These are phyloP conservation scores for Ogataea nitratoaversa DNA, from an alignment of 805 yeast species.

Conservation along the genomic window DNA sequence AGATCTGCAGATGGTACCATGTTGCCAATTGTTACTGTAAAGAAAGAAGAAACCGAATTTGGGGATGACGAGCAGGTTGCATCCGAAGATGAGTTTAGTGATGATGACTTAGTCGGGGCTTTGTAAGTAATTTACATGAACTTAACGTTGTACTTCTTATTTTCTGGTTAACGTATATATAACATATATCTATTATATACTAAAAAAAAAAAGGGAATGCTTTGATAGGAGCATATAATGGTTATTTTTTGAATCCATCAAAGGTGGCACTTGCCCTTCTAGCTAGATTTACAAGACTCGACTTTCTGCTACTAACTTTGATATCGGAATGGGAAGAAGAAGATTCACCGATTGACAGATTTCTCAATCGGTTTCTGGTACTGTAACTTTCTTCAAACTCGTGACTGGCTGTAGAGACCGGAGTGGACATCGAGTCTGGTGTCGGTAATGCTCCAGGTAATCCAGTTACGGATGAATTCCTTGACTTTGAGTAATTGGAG, in stretches of 20 bases:
- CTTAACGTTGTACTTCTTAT: no score
- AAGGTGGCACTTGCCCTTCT: conserved; percentile 1
- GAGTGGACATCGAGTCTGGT: neutral
- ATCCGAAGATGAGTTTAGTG: conserved; percentile 20
- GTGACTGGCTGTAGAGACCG: neutral
- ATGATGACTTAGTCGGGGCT: conserved; percentile 14
- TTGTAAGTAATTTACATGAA: no score
- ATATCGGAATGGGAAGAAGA: neutral
- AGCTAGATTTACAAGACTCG: neutral
- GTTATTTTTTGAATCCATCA: neutral
- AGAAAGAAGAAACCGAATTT: conserved; percentile 1
- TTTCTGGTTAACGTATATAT: no score
- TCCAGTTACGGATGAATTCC: neutral
- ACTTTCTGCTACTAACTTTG: neutral
- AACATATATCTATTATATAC: no score
- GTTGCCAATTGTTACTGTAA: conserved; percentile 11
- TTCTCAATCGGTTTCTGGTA: neutral
- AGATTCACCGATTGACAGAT: neutral
- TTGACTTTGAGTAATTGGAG: neutral
- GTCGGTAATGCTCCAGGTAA: neutral
- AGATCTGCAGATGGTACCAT: conserved; percentile 2
- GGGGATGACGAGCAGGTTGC: neutral
- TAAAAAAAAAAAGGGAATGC: no score
- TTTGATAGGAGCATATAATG: neutral
- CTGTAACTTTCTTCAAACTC: neutral